Percentiles rank a stretch among this genome's conserved stretches.
phyloP scores from a whole-genome alignment of 129 eudicot species.

The Flaveria linearis region DNA sequence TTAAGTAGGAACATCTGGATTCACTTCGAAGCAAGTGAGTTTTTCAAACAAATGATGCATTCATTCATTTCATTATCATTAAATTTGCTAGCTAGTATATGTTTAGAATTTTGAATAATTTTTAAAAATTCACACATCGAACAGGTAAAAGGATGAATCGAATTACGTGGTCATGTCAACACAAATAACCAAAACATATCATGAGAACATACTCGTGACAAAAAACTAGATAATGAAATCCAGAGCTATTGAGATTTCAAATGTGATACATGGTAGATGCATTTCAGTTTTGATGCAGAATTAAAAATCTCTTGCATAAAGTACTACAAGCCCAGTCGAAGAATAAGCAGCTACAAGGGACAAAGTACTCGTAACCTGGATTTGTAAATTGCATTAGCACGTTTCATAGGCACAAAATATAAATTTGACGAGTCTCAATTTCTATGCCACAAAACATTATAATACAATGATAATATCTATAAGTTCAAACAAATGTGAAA shows the following conservation, averaged over 20 bases:
- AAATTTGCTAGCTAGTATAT: conserved; percentile 24
- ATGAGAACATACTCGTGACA: conserved; percentile 71
- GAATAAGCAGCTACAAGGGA: conserved; percentile 94
- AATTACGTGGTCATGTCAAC: conserved; percentile 39
- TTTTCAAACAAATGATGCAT: conserved; percentile 22
- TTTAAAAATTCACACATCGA: conserved; percentile 13
- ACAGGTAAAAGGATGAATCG: neutral
- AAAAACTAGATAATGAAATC: conserved; percentile 83
- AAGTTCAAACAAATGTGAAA: neutral
- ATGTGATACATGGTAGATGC: conserved; percentile 64
- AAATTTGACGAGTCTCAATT: too few species aligned
- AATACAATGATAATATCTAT: neutral
- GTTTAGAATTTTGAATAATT: conserved; percentile 30
- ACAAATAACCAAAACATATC: conserved; percentile 90
- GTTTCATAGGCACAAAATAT: neutral
- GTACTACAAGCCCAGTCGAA: conserved; percentile 83
- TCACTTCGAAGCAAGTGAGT: conserved; percentile 9
- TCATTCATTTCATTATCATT: conserved; percentile 7
- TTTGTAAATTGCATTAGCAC: neutral
- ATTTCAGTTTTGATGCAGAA: conserved; percentile 53
- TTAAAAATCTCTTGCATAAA: conserved; percentile 67
- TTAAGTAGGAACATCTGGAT: conserved; percentile 6
- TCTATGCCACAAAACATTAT: neutral
- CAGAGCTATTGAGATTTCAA: conserved; percentile 63
- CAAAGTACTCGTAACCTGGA: conserved; percentile 85